Evolutionary conservation across 495 filamentous ascomycete species (phyloP), one percentile per base, ranked within the genome.

Genomic region (Daldinia decipiens): DNA sequence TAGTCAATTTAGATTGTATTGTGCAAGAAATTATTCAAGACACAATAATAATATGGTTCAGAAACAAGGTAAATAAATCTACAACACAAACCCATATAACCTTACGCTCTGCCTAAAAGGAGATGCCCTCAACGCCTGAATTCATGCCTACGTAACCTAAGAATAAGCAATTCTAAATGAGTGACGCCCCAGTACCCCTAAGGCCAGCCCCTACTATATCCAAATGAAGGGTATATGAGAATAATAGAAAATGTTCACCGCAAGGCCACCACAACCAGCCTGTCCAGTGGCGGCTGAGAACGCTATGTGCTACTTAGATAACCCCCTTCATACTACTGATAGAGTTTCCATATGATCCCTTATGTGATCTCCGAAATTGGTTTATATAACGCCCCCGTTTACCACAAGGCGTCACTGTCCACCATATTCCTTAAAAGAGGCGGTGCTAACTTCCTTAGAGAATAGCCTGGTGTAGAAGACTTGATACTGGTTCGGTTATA

Each of bases 361-460:
- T 21, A 27, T 27, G 24, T 17, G 8, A 7, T 59, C 27, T 27
- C 12, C n/a, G 13, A 15, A 12, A 5, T 7, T n/a, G 5, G 7
- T 27, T n/a, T 4, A 11, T 52, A 34, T 21, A 34, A 17, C 19
- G 9, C 5, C n/a, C 8, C 24, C 17, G 6, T 32, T 75, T 36
- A 77, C 75, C 75, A 77, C 29, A 77, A 56, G 43, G 70, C 45
- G 2, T 77, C 72, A 39, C 58, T 71, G 7, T 77, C 68, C 0
- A 77, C 75, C 67, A 77, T 59, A 13, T 39, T 54, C 11, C 58
- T 69, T 26, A 65, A 68, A 4, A 50, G 60, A n/a, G 40, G 32
- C 8, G 64, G 55, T 26, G 47, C 29, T 21, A 27, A 11, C 12
- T 66, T 73, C 12, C 29, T 50, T 27, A 69, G 68, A 11, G 60